Conservation (phyloP, 2,329 filamentous ascomycete species). For the Calonectria pseudoreteaudii region DNA sequence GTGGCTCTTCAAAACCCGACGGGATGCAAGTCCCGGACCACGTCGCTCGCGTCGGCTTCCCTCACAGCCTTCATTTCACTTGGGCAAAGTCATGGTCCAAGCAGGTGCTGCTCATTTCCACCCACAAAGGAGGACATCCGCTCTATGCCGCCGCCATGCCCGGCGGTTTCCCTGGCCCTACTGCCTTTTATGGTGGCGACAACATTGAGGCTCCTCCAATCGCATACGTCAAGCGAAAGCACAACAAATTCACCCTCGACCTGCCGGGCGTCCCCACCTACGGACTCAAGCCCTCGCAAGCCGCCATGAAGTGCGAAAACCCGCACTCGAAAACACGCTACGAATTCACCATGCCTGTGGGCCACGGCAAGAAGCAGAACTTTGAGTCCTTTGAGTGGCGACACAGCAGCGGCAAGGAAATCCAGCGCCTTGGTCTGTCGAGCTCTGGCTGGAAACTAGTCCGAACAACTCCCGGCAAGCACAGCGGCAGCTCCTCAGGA, state of each 20-base stretch:
- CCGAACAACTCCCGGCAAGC: conserved; percentile 7
- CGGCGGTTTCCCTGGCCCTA: conserved; percentile 15
- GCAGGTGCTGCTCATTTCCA: conserved; percentile 22
- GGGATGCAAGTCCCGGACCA: conserved; percentile 26
- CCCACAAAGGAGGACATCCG: neutral
- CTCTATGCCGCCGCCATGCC: conserved; percentile 31
- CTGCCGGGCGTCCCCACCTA: conserved; percentile 18
- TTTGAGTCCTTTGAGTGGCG: conserved; percentile 34
- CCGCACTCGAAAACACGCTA: conserved; percentile 1
- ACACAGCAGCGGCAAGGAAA: conserved; percentile 27
- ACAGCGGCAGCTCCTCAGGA: neutral
- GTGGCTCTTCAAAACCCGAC: neutral
- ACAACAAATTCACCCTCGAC: conserved; percentile 20
- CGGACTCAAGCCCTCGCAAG: conserved; percentile 16
- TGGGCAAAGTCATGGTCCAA: conserved; percentile 28
- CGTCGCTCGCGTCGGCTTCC: conserved; percentile 26
- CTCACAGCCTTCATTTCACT: conserved; percentile 29
- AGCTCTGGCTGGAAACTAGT: conserved; percentile 33
- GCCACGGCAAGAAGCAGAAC: neutral
- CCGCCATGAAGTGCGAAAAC: conserved; percentile 15
- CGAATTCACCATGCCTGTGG: conserved; percentile 29
- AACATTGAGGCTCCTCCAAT: conserved; percentile 19
- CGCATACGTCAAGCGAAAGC: neutral
- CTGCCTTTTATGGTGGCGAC: conserved; percentile 14
- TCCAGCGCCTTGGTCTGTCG: conserved; percentile 28